Conservation (phyloP, 1,284 basidiomycete species). For the Porogramme epimiltina region DNA sequence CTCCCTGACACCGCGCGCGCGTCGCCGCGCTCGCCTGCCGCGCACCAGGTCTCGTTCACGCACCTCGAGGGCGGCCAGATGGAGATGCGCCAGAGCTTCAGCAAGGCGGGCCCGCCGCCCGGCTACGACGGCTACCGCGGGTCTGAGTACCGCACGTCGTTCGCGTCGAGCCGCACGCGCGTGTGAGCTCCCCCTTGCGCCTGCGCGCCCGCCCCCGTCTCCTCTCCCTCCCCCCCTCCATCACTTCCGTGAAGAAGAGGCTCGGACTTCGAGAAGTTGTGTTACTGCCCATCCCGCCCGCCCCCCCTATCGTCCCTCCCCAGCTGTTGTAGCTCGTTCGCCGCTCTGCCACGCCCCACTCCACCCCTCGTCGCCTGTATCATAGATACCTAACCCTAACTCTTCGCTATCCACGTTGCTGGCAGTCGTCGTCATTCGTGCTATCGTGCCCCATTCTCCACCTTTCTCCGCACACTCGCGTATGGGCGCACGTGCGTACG, state of each 20-base stretch:
- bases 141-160: constrained; percentile 11
- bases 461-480: no score
- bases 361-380: constrained; percentile 2
- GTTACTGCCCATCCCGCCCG: constrained; percentile 8
- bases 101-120: constrained; percentile 2
- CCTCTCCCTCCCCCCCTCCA: background rate
- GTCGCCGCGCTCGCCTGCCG: constrained; percentile 4
- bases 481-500: no score
- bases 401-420: background rate
- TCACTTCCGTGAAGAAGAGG: constrained; percentile 24
- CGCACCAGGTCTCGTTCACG: constrained; percentile 12
- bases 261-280: constrained; percentile 27
- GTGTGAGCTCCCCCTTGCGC: no score
- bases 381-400: constrained; percentile 4
- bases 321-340: constrained; percentile 23
- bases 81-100: constrained; percentile 18
- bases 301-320: constrained; percentile 3
- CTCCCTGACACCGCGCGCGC: constrained; percentile 14
- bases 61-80: constrained; percentile 14
- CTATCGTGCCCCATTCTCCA: no score
- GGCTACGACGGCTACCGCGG: background rate
- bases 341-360: constrained; percentile 8
- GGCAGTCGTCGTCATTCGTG: no score
- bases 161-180: constrained; percentile 15
- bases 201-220: no score